Base-by-base conservation (phyloP, 139 green algal genomes). In the Picochlorum sp. region DNA sequence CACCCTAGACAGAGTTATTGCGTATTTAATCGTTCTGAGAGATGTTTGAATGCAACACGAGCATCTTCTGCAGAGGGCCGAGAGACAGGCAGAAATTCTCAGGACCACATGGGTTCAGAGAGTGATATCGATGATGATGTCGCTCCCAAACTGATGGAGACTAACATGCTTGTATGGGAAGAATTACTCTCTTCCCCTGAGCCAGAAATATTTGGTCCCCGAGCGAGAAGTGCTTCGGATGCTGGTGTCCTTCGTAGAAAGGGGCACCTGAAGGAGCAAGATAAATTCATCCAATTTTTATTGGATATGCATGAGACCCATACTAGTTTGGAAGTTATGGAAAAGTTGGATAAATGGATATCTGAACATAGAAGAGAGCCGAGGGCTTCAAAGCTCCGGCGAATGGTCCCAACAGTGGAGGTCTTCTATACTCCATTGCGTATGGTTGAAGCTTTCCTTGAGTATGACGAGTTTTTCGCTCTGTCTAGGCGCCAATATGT, bases 391-490 rank as follows among this genome's bases (percentile, higher is more conserved):
- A 78, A 76, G 23, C 74, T 97, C 11, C 79, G 76, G 31, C 76
- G 82, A 20, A 79, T 95, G 69, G 83, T 97, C 23, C 91, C 91
- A 11, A 71, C 59, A 23, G 57, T 97, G 23, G 91, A 91, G 45
- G 77, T 57, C 49, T 95, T 97, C 69, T 94, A 92, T 76, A 92
- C 84, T 2, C 80, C 77, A 0, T 79, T 97, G 41, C 60, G 66
- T 15, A 70, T 87, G 18, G 78, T 84, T 38, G 71, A 82, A 1
- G 81, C 79, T 4, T 81, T 86, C 59, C 28, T 50, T 30, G 89
- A 97, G 75, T 98, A 96, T 62, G 91, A 98, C 64, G 78, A 86
- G 2, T 88, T 94, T 68, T 95, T 95, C 69, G 73, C 82, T 31
- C 77, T 98, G 18, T 86, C 76, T 2, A 72, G 87, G 49, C 78